Evolutionary conservation across 2,329 filamentous ascomycete species (phyloP).

Genomic region (Rhinocladiella similis): DNA sequence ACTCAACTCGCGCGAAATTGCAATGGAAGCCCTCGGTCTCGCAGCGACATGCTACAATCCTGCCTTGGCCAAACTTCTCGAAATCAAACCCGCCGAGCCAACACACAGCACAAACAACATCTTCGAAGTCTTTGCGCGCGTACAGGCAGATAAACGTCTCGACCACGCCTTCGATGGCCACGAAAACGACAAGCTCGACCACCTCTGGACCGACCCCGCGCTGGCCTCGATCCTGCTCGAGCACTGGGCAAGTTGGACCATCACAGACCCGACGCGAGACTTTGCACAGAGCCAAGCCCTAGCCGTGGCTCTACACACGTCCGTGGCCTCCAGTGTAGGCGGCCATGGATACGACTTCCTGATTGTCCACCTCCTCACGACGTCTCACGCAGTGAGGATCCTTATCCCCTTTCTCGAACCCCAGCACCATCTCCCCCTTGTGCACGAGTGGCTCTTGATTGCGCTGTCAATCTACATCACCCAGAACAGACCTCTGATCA

Average conservation of each 20-base stretch:
- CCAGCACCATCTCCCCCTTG: slow-evolving; percentile 69
- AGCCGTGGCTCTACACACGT: slow-evolving; percentile 48
- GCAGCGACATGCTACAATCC: slow-evolving; percentile 64
- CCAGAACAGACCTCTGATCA: slow-evolving; percentile 70
- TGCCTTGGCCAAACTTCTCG: slow-evolving; percentile 56
- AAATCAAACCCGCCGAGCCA: slow-evolving; percentile 48
- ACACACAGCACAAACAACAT: slow-evolving; percentile 62
- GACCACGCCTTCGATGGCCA: slow-evolving; percentile 63
- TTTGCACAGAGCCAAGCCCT: slow-evolving; percentile 69
- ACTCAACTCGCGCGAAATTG: slow-evolving; percentile 78
- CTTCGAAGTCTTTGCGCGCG: slow-evolving; percentile 68
- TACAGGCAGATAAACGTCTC: slow-evolving; percentile 69
- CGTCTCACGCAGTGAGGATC: slow-evolving; percentile 84
- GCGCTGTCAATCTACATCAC: slow-evolving; percentile 75
- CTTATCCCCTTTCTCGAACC: slow-evolving; percentile 75
- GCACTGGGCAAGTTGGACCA: slow-evolving; percentile 87
- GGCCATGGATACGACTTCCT: slow-evolving; percentile 75
- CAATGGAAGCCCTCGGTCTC: slow-evolving; percentile 81
- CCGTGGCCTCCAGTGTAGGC: slow-evolving; percentile 31
- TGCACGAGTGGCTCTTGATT: slow-evolving; percentile 89
- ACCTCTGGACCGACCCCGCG: slow-evolving; percentile 69
- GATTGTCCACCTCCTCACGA: slow-evolving; percentile 77
- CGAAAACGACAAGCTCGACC: slow-evolving; percentile 63
- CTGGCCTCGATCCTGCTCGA: slow-evolving; percentile 64
- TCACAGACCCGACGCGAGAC: slow-evolving; percentile 68